Conservation (phyloP, 225 moss, liverwort and hornwort species). For the Physcomitrium patens region DNA sequence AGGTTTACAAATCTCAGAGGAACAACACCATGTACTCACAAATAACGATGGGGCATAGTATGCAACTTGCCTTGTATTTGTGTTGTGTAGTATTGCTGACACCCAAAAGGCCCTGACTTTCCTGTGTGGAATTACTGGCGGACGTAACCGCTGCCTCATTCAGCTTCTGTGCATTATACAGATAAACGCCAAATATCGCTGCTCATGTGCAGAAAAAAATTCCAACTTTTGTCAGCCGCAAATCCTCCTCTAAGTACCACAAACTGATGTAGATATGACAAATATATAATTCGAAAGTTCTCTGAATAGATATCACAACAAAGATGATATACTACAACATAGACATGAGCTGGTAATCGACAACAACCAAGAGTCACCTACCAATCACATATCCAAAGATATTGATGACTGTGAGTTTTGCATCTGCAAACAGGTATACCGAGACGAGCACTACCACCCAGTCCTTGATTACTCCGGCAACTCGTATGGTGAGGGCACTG, state of each 20-base stretch:
- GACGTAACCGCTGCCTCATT: slow-evolving; percentile 42
- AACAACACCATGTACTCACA: not conserved
- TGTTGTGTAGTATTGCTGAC: slow-evolving; percentile 30
- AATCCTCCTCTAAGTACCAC: slow-evolving; percentile 12
- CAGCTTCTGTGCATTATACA: slow-evolving; percentile 59
- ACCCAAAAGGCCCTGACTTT: slow-evolving; percentile 41
- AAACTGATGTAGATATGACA: not conserved
- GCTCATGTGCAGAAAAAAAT: slow-evolving; percentile 17
- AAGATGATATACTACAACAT: slow-evolving; percentile 4
- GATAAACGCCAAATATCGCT: slow-evolving; percentile 59
- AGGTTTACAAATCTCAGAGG: slow-evolving; percentile 10
- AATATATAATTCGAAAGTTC: not conserved
- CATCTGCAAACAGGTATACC: slow-evolving; percentile 63
- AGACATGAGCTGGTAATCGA: not conserved
- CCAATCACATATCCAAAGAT: slow-evolving; percentile 61
- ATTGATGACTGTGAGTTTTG: slow-evolving; percentile 63
- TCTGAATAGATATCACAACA: not conserved
- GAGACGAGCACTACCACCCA: slow-evolving; percentile 68
- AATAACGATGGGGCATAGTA: not conserved
- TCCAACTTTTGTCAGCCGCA: slow-evolving; percentile 15
- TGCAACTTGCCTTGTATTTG: slow-evolving; percentile 46
- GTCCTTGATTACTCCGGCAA: slow-evolving; percentile 72
- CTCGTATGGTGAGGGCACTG: slow-evolving; percentile 70
- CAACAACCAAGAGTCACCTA: slow-evolving; percentile 27
- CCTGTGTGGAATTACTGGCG: slow-evolving; percentile 35